These are phyloP conservation scores for Catunica adiposa DNA, from an alignment of 2,329 filamentous ascomycete species.

Conservation along the genomic window DNA sequence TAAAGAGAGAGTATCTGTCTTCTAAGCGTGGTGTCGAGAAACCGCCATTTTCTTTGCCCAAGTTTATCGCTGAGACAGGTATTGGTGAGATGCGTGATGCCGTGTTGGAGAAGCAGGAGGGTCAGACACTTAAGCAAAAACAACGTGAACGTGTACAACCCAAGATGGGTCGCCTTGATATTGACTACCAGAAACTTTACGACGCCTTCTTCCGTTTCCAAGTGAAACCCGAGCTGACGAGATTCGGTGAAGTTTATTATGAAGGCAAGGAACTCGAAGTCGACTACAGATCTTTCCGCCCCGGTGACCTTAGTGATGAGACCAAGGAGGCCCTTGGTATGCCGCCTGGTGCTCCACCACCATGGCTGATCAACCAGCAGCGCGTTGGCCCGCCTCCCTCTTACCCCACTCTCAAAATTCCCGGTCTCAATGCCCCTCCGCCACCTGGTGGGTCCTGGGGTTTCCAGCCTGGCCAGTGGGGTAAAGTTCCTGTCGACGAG, in stretches of 20 bases:
- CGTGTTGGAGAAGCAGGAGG: slow-evolving; percentile 85
- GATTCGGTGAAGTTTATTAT: slow-evolving; percentile 98
- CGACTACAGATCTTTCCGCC: slow-evolving; percentile 74
- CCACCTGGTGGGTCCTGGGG: slow-evolving; percentile 85
- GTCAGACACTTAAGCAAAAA: slow-evolving; percentile 84
- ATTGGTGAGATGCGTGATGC: slow-evolving; percentile 98
- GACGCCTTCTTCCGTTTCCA: slow-evolving; percentile 98
- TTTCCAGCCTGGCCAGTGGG: slow-evolving; percentile 87
- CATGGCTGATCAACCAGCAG: slow-evolving; percentile 96
- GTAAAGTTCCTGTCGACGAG: slow-evolving; percentile 89
- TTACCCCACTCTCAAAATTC: slow-evolving; percentile 88
- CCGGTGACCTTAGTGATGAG: slow-evolving; percentile 77
- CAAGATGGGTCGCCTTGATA: slow-evolving; percentile 94
- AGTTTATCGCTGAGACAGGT: slow-evolving; percentile 93
- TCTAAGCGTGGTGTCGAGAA: slow-evolving; percentile 97
- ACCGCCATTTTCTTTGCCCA: slow-evolving; percentile 76
- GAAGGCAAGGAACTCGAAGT: slow-evolving; percentile 98
- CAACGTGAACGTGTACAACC: slow-evolving; percentile 85
- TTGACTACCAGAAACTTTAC: slow-evolving; percentile 96
- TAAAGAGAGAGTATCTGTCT: slow-evolving; percentile 93
- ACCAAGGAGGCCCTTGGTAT: slow-evolving; percentile 88
- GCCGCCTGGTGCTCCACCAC: slow-evolving; percentile 78
- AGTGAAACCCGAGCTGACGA: slow-evolving; percentile 82
- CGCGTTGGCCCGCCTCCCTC: slow-evolving; percentile 83
- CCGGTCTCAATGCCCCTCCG: slow-evolving; percentile 83